Evolutionary conservation across 2,329 filamentous ascomycete genomes (phyloP).

Genomic region (Pseudogymnoascus sp.): DNA sequence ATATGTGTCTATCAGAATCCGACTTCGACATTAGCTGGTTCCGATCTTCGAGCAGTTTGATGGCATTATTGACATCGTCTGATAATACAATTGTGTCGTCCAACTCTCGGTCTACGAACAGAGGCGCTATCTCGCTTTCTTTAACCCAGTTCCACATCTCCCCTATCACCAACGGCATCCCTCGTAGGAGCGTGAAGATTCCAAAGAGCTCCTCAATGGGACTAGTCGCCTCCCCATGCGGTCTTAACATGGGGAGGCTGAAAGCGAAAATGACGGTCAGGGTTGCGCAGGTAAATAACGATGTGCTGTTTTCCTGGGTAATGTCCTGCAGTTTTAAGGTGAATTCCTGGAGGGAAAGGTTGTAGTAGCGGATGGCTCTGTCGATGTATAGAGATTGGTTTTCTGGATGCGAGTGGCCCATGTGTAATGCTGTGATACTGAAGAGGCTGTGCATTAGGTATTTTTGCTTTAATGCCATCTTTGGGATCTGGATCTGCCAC

Average conservation of each 20-base stretch:
- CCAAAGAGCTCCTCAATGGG: not conserved
- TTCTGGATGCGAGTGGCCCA: slow-evolving; percentile 11
- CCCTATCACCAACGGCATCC: not conserved
- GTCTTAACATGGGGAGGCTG: not conserved
- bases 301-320: slow-evolving; percentile 4
- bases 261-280: slow-evolving; percentile 10
- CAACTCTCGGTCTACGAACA: not conserved
- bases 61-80: not conserved
- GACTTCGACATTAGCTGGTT: not conserved
- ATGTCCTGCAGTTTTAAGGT: slow-evolving; percentile 11
- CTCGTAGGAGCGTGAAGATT: not conserved
- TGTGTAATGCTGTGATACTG: slow-evolving; percentile 15
- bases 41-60: not conserved
- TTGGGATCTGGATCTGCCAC: slow-evolving; percentile 14
- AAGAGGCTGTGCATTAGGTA: slow-evolving; percentile 15
- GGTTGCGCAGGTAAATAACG: slow-evolving; percentile 15
- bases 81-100: not conserved
- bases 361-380: slow-evolving; percentile 13
- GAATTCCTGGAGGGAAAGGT: slow-evolving; percentile 9
- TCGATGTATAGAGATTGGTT: slow-evolving; percentile 2
- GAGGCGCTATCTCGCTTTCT: not conserved
- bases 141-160: not conserved
- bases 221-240: not conserved
- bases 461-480: slow-evolving; percentile 12
- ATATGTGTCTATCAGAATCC: not conserved